Evolutionary conservation across 306 rosid genomes (phyloP), one percentile per base, ranked within the genome.

Genomic region (Dryas drummondii): DNA sequence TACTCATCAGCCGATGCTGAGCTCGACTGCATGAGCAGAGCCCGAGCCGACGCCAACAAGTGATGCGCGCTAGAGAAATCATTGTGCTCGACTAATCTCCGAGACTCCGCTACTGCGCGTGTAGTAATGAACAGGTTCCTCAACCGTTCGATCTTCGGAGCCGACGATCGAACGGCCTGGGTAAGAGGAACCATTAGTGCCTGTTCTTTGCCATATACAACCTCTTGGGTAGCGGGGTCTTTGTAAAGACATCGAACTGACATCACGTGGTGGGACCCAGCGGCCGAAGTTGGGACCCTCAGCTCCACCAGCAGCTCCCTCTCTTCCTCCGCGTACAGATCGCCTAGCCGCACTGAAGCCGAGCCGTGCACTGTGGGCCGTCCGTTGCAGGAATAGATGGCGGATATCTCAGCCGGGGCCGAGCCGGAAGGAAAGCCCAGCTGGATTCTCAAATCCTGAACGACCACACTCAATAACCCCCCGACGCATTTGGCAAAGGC

Each of bases 301-400:
- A 92, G 65, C 70, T 92, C 97, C 4, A 92, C 91, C 0, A 92
- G 80, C 0, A 92, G 50, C 69, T 92, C 96, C 67, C 89, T 84
- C 83, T 88, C 97, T 50, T 92, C 97, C 47, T 84, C 96, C 0
- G 94, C 96, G 78, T 92, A 92, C 66, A 92, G 77, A 69, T 92
- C 96, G 50, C 97, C 96, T 3, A 92, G 86, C 77, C 97, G 84
- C 5, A 88, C 86, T 1, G 91, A 87, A 5, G 88, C 87, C 10
- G 91, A 81, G 48, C 85, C 86, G 12, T 84, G 56, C 1, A 81
- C 71, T 0, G 86, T 75, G 49, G 97, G 92, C 83, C 82, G 82
- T 2, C 89, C 93, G 14, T 76, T 75, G 68, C 87, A 84, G 1
- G 93, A 78, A 58, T 92, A 92, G 0, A 92, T 84, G 8, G 87